Percentiles rank a stretch among this genome's conserved stretches.
Conservation (phyloP, 306 rosid species). For the Castanea sativa region DNA sequence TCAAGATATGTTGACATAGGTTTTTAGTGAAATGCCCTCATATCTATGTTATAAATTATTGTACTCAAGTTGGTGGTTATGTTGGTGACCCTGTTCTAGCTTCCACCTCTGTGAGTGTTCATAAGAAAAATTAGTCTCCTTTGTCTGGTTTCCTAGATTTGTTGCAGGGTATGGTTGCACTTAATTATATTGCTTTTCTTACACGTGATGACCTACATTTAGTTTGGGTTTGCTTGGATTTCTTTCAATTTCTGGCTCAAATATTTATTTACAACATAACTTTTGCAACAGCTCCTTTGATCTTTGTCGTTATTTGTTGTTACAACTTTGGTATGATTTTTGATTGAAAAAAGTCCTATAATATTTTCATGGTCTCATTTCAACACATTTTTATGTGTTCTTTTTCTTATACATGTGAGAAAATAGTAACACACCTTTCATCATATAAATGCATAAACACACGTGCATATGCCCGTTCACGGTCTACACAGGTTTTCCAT, state of each 20-base stretch:
- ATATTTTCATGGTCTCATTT: background rate
- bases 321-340: no score
- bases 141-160: no score
- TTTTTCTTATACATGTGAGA: background rate
- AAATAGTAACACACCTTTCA: background rate
- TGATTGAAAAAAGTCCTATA: no score
- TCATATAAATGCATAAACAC: background rate
- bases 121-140: no score
- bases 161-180: no score
- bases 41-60: background rate
- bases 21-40: background rate
- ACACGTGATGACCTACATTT: background rate
- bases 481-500: background rate
- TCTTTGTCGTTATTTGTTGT: no score
- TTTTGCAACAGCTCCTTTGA: no score
- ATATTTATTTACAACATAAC: background rate
- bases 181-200: background rate
- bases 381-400: background rate
- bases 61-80: background rate
- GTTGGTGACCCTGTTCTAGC: background rate
- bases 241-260: background rate
- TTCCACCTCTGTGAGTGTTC: no score
- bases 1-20: background rate
- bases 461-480: background rate
- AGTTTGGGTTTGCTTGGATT: background rate